Conservation (phyloP, 176 grass and related monocot species). For the Pharus latifolius region DNA sequence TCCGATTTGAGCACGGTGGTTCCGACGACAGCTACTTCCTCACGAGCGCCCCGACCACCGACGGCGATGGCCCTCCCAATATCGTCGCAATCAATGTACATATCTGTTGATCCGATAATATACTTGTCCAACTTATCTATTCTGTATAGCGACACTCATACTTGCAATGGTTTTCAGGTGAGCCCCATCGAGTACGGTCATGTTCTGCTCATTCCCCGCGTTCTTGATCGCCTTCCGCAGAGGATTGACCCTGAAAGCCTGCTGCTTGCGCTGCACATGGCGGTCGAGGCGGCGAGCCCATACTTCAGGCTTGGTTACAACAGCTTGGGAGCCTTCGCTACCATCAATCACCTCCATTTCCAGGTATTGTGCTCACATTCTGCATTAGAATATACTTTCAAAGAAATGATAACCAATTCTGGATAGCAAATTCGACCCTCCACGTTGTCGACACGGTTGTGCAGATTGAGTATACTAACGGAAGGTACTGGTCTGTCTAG, state of each 20-base stretch:
- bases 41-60: slow-evolving; percentile 14
- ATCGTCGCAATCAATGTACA: slow-evolving; percentile 65
- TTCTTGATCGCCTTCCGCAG: slow-evolving; percentile 61
- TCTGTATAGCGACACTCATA: not conserved
- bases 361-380: slow-evolving; percentile 24
- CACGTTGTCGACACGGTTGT: too few relatives aligned
- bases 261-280: slow-evolving; percentile 61
- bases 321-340: slow-evolving; percentile 73
- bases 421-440: too few relatives aligned
- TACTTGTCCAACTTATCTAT: not conserved
- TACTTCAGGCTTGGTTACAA: slow-evolving; percentile 86
- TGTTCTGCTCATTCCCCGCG: slow-evolving; percentile 58
- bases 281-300: slow-evolving; percentile 38
- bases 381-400: not conserved
- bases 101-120: not conserved
- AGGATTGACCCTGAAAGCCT: slow-evolving; percentile 53
- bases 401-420: too few relatives aligned
- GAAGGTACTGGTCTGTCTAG: slow-evolving; percentile 6
- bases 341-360: slow-evolving; percentile 73
- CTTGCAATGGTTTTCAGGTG: slow-evolving; percentile 32
- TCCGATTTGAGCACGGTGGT: slow-evolving; percentile 45
- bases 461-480: too few relatives aligned
- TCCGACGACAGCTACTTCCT: slow-evolving; percentile 24
- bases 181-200: slow-evolving; percentile 74
- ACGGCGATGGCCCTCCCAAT: slow-evolving; percentile 13